phyloP scores from a whole-genome alignment of 108 stramenopile species.

The Fragilaria crotonensis region DNA sequence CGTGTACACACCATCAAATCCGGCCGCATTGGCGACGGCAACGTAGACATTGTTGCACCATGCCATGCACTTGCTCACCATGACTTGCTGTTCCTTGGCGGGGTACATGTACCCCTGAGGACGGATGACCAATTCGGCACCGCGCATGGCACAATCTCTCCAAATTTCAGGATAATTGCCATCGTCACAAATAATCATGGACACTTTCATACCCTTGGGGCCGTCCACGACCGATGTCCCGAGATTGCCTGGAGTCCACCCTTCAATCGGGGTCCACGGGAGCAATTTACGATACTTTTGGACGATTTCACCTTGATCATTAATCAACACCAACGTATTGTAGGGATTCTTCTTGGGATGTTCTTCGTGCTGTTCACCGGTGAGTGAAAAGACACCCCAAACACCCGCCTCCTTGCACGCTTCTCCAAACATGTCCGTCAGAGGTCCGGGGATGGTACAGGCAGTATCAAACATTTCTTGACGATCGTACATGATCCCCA shows the following conservation, averaged over 20 bases:
- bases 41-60: conserved; percentile 83
- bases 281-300: conserved; percentile 75
- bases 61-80: conserved; percentile 77
- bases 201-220: conserved; percentile 77
- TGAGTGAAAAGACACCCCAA: conserved; percentile 74
- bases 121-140: conserved; percentile 69
- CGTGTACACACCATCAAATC: conserved; percentile 66
- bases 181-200: conserved; percentile 81
- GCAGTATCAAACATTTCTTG: conserved; percentile 84
- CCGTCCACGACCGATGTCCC: conserved; percentile 64
- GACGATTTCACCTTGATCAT: conserved; percentile 73
- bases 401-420: conserved; percentile 60
- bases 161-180: conserved; percentile 74
- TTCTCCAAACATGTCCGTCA: conserved; percentile 50
- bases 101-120: conserved; percentile 79
- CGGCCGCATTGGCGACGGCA: conserved; percentile 81
- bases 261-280: conserved; percentile 80
- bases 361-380: conserved; percentile 75
- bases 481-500: conserved; percentile 82
- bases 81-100: conserved; percentile 80
- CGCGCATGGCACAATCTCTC: conserved; percentile 70
- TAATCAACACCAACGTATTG: conserved; percentile 71
- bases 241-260: conserved; percentile 57
- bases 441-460: conserved; percentile 54
- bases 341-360: conserved; percentile 80